Evolutionary conservation across 257 asterid species (phyloP).

Genomic region (Petrea volubilis): DNA sequence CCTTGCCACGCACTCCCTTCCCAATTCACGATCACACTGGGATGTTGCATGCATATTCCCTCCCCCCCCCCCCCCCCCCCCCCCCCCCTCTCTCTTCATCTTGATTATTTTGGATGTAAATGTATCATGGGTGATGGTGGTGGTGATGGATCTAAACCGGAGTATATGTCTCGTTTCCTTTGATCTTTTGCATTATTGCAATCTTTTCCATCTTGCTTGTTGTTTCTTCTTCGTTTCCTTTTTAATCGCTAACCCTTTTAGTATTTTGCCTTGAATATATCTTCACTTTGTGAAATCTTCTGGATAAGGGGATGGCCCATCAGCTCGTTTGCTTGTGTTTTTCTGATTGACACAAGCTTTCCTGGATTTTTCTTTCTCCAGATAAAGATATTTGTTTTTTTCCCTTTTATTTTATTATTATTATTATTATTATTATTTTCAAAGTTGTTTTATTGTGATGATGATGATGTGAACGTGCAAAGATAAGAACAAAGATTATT

Average conservation of each 20-base stretch:
- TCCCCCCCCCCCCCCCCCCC: too few species aligned
- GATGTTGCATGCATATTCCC: too few species aligned
- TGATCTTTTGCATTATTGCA: constrained; percentile 18
- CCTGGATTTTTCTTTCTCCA: neutral
- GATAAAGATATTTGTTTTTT: too few species aligned
- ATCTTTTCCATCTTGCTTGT: neutral
- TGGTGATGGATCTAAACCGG: neutral
- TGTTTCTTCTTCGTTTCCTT: constrained; percentile 5
- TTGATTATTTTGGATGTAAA: neutral
- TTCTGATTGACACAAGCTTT: neutral
- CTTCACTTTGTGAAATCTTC: neutral
- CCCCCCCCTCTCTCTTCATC: neutral
- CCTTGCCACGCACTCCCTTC: neutral
- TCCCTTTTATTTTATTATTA: too few species aligned
- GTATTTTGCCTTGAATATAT: neutral
- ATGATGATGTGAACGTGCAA: neutral
- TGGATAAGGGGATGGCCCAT: neutral
- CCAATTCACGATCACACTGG: neutral
- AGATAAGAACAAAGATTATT: neutral
- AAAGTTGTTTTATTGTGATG: too few species aligned
- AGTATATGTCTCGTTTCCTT: constrained; percentile 16
- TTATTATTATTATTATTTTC: too few species aligned
- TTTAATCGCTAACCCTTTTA: neutral
- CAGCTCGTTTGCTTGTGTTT: neutral
- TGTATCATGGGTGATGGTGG: neutral